Evolutionary conservation across 192 early-diverging fungal genomes (phyloP).

Genomic region (Backusella psychrophila): DNA sequence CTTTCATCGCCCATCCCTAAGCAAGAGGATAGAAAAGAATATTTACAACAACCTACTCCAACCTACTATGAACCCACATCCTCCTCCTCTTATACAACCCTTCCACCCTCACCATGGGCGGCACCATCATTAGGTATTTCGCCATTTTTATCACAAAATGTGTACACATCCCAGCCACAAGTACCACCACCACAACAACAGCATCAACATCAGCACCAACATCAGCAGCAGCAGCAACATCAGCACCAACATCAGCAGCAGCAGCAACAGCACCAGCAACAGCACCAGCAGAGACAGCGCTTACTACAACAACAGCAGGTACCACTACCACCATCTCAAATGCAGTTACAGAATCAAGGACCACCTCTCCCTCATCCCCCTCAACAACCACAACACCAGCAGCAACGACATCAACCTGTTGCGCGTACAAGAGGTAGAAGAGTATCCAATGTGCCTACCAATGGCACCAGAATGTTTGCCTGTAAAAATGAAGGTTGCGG

Average conservation of each 20-base stretch:
- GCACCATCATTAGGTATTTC: not conserved
- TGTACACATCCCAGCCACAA: not conserved
- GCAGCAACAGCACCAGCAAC: not conserved
- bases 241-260: not conserved
- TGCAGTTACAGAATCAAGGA: not conserved
- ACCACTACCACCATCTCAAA: not conserved
- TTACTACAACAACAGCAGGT: not conserved
- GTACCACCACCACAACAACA: not conserved
- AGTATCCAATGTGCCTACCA: slow-evolving; percentile 50
- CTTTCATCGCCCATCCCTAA: slow-evolving; percentile 3
- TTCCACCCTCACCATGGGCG: not conserved
- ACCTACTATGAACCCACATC: not conserved
- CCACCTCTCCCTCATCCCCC: not conserved
- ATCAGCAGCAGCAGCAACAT: not conserved
- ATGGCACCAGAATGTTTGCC: slow-evolving; percentile 52
- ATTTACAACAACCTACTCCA: not conserved
- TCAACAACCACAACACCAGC: not conserved
- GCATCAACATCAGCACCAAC: not conserved
- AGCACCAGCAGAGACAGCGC: not conserved
- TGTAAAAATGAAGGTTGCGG: slow-evolving; percentile 55
- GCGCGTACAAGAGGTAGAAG: slow-evolving; percentile 51
- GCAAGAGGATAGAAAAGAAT: not conserved
- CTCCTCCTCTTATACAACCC: not conserved
- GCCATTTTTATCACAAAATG: not conserved
- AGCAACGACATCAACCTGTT: slow-evolving; percentile 4